Evolutionary conservation across 108 stramenopile species (phyloP), one percentile per base, ranked within the genome.

Genomic region (Bacterosira constricta): DNA sequence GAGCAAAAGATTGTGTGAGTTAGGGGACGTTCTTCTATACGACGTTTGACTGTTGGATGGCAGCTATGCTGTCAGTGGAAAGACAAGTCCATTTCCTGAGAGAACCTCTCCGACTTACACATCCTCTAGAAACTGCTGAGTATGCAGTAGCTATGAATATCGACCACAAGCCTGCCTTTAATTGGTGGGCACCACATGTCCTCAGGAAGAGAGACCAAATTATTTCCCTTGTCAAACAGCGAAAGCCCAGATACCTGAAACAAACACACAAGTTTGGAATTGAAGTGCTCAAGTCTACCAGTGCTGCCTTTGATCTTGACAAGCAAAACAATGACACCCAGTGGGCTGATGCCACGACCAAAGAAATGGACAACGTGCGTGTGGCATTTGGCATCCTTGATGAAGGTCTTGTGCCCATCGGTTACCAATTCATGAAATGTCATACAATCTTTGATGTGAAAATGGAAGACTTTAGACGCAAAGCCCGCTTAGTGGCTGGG

Each of bases 351-450:
- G 75, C 77, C 46, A 81, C 82, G 10, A 39, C 42, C 20, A 83
- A 86, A 37, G 82, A 86, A 45, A 80, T 85, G 80, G 71, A 53
- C 3, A 80, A 80, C 27, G 60, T 78, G 3, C 17, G 69, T 25
- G 51, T 67, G 11, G 77, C 81, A 18, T 85, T 78, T 37, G 61
- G 71, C 23, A 47, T 58, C 18, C 27, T 51, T 11, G 73, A 37
- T 8, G 58, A 58, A 0, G 68, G 47, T 5, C 46, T 54, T 11
- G 29, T 69, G 0, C 86, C 71, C 0, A 21, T 39, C 7, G 86
- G 86, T 3, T 72, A 63, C 31, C 36, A 75, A 81, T 86, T 20
- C 49, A 69, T 85, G 77, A 56, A 82, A 4, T 86, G 81, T 45
- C 82, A 83, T 52, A 61, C 83, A 49, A 63, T 64, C 47, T 49